phyloP scores from a whole-genome alignment of 1,139 yeast species.

The Debaryomycetaceae sp. region DNA sequence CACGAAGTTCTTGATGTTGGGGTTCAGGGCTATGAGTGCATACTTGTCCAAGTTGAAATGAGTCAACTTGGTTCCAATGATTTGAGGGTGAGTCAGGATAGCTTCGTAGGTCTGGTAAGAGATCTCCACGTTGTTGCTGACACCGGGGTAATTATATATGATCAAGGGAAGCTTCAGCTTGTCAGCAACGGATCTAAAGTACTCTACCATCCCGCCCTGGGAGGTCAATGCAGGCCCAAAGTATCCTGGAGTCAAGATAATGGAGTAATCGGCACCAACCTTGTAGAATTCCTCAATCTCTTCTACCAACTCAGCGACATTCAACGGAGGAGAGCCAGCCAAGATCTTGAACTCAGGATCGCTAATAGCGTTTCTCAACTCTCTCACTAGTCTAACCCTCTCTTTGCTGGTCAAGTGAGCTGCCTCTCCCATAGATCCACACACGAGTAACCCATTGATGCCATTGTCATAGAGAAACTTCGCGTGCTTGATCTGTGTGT shows the following conservation, averaged over 20 bases:
- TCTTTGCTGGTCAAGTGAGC: slow-evolving; percentile 33
- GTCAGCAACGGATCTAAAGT: slow-evolving; percentile 29
- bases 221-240: slow-evolving; percentile 30
- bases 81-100: slow-evolving; percentile 29
- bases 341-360: slow-evolving; percentile 23
- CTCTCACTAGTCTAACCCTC: slow-evolving; percentile 21
- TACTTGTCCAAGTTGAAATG: slow-evolving; percentile 39
- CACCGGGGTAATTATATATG: slow-evolving; percentile 37
- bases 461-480: slow-evolving; percentile 37
- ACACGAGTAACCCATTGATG: slow-evolving; percentile 42
- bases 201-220: slow-evolving; percentile 34
- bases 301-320: slow-evolving; percentile 24
- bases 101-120: slow-evolving; percentile 30
- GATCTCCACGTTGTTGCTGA: slow-evolving; percentile 34
- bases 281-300: slow-evolving; percentile 22
- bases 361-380: slow-evolving; percentile 22
- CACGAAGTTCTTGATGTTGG: slow-evolving; percentile 26
- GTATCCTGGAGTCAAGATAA: slow-evolving; percentile 31
- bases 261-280: slow-evolving; percentile 34
- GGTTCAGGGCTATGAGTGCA: not conserved
- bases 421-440: slow-evolving; percentile 48
- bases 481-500: slow-evolving; percentile 41
- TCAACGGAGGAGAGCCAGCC: slow-evolving; percentile 33
- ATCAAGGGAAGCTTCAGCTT: slow-evolving; percentile 29
- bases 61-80: slow-evolving; percentile 37